phyloP scores from a whole-genome alignment of 2,329 filamentous ascomycete genomes.

The Exophiala sideris region DNA sequence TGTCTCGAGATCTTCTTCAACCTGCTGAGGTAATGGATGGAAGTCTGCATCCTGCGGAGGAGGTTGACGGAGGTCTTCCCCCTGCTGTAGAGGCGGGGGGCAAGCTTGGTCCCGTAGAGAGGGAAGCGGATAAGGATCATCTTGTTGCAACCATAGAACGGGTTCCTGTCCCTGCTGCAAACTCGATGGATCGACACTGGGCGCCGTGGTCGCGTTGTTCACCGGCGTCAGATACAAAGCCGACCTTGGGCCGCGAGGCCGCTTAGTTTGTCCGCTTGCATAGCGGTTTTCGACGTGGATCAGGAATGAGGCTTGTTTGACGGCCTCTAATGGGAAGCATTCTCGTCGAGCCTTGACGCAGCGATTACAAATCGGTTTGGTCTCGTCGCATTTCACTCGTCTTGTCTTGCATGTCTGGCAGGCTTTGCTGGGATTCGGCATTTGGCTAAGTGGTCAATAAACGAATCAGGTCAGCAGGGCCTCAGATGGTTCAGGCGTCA shows the following conservation, averaged over 20 bases:
- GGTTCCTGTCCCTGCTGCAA: too few relatives aligned
- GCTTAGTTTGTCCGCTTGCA: conserved; percentile 30
- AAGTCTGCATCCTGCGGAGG: too few relatives aligned
- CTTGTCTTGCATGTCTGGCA: conserved; percentile 31
- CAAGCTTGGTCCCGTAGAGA: too few relatives aligned
- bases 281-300: conserved; percentile 31
- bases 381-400: conserved; percentile 31
- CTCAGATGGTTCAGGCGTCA: neutral
- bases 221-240: conserved; percentile 4
- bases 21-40: conserved; percentile 7
- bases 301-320: conserved; percentile 13
- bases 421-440: conserved; percentile 19
- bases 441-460: conserved; percentile 1
- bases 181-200: too few relatives aligned
- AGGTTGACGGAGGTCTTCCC: too few relatives aligned
- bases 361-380: conserved; percentile 26
- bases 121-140: too few relatives aligned
- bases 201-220: too few relatives aligned
- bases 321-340: conserved; percentile 18
- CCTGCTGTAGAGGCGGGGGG: too few relatives aligned
- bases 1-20: conserved; percentile 25
- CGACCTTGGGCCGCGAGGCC: conserved; percentile 33
- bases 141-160: too few relatives aligned
- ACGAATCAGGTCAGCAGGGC: too few relatives aligned
- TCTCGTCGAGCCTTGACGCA: conserved; percentile 25